phyloP scores from a whole-genome alignment of 169 alveolate species.

The Amoebophrya sp. region DNA sequence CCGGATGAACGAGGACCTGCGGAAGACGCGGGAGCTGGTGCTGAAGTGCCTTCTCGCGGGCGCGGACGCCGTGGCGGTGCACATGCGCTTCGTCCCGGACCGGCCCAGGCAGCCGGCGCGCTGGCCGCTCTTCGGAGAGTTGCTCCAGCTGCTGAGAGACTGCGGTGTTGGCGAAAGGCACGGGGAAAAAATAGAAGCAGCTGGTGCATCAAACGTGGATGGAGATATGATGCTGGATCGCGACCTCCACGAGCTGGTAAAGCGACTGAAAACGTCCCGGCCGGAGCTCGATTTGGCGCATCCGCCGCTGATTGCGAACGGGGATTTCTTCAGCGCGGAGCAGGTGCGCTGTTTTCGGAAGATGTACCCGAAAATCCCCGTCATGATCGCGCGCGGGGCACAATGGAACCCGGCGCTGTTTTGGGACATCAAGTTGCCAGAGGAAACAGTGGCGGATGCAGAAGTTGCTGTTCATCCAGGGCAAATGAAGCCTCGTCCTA shows the following conservation, averaged over 20 bases:
- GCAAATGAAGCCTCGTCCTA: too few species aligned
- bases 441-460: too few species aligned
- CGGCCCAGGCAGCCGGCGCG: not conserved
- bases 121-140: not conserved
- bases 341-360: conserved; percentile 16
- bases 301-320: conserved; percentile 26
- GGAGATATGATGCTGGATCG: too few species aligned
- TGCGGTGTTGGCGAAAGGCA: too few species aligned
- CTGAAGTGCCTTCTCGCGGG: not conserved
- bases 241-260: too few species aligned
- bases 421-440: not conserved
- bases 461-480: too few species aligned
- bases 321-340: conserved; percentile 26
- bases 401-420: not conserved
- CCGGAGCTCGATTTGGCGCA: too few species aligned
- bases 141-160: too few species aligned
- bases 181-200: too few species aligned
- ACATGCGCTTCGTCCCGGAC: conserved; percentile 1
- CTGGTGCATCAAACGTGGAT: too few species aligned
- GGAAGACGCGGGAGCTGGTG: not conserved
- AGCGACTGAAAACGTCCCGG: too few species aligned
- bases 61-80: not conserved
- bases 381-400: not conserved
- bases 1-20: conserved; percentile 9
- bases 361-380: not conserved